Percentiles rank a stretch among this genome's conserved stretches.
These are phyloP conservation scores for Skeletonema marinoi DNA, from an alignment of 108 stramenopile species.

Conservation along the genomic window DNA sequence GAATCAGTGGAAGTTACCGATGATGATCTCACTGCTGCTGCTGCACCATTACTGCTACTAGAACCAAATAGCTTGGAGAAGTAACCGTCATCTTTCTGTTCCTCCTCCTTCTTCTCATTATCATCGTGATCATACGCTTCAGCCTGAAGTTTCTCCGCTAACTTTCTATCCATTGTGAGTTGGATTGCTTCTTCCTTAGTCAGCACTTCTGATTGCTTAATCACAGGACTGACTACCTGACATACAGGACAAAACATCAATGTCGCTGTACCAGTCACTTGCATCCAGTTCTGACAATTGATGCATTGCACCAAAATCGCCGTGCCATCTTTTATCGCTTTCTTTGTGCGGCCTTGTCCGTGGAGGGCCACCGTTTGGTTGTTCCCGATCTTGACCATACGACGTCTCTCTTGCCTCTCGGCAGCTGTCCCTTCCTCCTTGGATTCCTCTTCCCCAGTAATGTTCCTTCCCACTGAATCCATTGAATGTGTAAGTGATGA, in stretches of 20 bases:
- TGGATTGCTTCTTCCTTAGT: conserved; percentile 70
- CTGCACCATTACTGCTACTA: conserved; percentile 3
- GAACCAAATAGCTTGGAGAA: conserved; percentile 33
- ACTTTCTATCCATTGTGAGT: conserved; percentile 69
- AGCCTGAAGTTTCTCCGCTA: conserved; percentile 79
- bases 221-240: conserved; percentile 66
- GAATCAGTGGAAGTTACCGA: conserved; percentile 22
- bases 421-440: background rate
- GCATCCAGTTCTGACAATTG: conserved; percentile 85
- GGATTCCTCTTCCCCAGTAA: conserved; percentile 30
- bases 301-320: conserved; percentile 75
- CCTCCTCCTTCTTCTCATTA: background rate
- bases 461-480: conserved; percentile 33
- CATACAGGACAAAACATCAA: conserved; percentile 86
- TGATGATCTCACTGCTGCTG: conserved; percentile 6
- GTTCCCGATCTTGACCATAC: conserved; percentile 45
- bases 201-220: conserved; percentile 49
- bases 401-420: conserved; percentile 18
- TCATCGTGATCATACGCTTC: conserved; percentile 63
- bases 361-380: conserved; percentile 66
- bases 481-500: background rate
- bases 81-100: conserved; percentile 37
- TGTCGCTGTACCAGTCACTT: conserved; percentile 70
- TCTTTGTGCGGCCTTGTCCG: conserved; percentile 66
- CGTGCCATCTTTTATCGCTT: conserved; percentile 74